A percentile compares a stretch with the other conserved stretches of the same genome.
Conservation (phyloP, 352 stramenopile species). For the Phytopythium oedochilum region DNA sequence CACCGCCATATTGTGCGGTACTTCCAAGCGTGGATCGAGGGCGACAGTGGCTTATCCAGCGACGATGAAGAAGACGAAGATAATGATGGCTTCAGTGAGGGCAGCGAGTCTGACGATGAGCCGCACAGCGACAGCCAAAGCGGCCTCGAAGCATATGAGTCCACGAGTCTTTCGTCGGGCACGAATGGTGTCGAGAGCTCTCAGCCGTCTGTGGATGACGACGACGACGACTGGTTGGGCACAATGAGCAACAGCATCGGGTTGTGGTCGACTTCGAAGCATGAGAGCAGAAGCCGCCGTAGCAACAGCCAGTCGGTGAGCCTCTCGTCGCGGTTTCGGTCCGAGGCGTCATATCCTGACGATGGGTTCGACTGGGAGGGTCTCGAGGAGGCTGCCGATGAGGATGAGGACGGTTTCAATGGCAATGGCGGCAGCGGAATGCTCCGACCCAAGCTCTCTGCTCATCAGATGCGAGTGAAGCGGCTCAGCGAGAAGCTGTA, state of each 20-base stretch:
- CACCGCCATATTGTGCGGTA: slow-evolving; percentile 97
- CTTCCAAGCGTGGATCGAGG: slow-evolving; percentile 88
- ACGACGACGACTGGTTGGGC: slow-evolving; percentile 80
- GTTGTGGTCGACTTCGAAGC: slow-evolving; percentile 63
- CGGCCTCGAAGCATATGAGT: slow-evolving; percentile 28
- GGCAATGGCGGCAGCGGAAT: slow-evolving; percentile 22
- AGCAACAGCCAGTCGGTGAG: slow-evolving; percentile 37
- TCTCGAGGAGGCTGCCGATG: slow-evolving; percentile 46
- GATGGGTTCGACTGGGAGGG: slow-evolving; percentile 71
- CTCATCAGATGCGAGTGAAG: slow-evolving; percentile 22
- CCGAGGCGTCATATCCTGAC: slow-evolving; percentile 35
- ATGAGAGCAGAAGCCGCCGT: slow-evolving; percentile 40
- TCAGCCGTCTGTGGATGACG: slow-evolving; percentile 43
- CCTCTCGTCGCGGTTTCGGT: slow-evolving; percentile 26
- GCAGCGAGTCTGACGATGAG: slow-evolving; percentile 24
- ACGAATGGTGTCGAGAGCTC: slow-evolving; percentile 25
- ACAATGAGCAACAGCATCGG: slow-evolving; percentile 59
- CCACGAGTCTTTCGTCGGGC: slow-evolving; percentile 32
- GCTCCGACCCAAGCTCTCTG: slow-evolving; percentile 10
- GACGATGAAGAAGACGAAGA: slow-evolving; percentile 47
- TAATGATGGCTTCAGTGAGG: slow-evolving; percentile 32
- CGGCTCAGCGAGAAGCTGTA: slow-evolving; percentile 78
- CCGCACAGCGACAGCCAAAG: neutral
- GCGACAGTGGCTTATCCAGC: slow-evolving; percentile 46
- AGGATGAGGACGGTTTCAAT: slow-evolving; percentile 27